These are phyloP conservation scores for Syzygium aromaticum DNA, from an alignment of 345 rosid species.

Conservation along the genomic window DNA sequence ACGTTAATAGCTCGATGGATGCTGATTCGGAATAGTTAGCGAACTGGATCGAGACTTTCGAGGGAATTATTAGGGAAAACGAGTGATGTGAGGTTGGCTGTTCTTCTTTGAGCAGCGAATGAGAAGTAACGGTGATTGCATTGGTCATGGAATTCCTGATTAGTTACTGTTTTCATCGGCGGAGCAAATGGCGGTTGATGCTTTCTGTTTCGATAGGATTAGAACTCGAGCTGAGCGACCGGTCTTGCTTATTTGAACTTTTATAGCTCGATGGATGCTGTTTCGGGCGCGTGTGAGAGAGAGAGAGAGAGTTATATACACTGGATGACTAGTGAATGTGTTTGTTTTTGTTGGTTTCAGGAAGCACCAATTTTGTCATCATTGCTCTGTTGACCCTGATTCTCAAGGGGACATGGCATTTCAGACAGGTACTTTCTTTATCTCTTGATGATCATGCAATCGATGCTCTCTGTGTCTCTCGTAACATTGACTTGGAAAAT, in stretches of 20 bases:
- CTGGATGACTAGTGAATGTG: not conserved
- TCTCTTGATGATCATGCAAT: not conserved
- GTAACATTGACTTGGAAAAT: not conserved
- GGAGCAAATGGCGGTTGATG: not conserved
- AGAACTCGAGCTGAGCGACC: not conserved
- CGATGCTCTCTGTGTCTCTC: not conserved
- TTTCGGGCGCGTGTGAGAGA: not conserved
- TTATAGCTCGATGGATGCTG: not conserved
- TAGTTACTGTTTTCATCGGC: not conserved
- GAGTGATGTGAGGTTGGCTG: not conserved
- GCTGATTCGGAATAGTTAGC: not conserved
- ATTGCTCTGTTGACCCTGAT: constrained; percentile 71
- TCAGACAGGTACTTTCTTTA: constrained; percentile 58
- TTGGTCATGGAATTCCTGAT: not conserved
- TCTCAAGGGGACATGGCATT: constrained; percentile 73
- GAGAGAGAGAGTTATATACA: no score
- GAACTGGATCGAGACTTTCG: not conserved
- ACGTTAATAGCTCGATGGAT: not conserved
- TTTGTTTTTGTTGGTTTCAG: constrained; percentile 21
- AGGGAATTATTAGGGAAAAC: not conserved
- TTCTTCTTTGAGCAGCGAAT: not conserved
- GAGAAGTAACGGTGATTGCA: not conserved
- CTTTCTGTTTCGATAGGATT: not conserved
- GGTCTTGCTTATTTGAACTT: not conserved
- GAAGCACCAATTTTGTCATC: constrained; percentile 83